Conservation (phyloP, 2,329 filamentous ascomycete genomes). For the Apiospora koreana region DNA sequence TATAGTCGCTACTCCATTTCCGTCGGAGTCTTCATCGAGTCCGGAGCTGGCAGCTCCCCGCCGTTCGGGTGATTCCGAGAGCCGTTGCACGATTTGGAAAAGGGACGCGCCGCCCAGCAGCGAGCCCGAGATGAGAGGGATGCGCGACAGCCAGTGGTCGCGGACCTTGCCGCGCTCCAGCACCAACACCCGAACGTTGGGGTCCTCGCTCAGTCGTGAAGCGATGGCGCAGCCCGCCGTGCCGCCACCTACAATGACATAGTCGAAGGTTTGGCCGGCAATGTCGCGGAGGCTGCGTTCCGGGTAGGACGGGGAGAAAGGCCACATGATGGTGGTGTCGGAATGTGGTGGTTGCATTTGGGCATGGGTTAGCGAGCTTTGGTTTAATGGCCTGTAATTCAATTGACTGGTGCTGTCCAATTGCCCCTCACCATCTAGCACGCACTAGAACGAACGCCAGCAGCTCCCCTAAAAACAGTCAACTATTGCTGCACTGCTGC, state of each 20-base stretch:
- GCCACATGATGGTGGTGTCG: conserved; percentile 15
- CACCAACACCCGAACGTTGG: conserved; percentile 13
- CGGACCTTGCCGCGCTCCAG: conserved; percentile 15
- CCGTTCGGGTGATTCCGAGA: conserved; percentile 10
- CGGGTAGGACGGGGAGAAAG: conserved; percentile 14
- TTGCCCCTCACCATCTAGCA: not conserved
- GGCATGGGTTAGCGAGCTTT: not conserved
- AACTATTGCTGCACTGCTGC: too few species aligned
- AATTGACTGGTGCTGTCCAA: not conserved
- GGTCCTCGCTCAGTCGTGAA: conserved; percentile 16
- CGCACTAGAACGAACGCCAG: too few species aligned
- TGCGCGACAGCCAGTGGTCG: conserved; percentile 17
- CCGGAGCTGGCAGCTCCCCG: not conserved
- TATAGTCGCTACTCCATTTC: too few species aligned
- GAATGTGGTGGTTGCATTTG: not conserved
- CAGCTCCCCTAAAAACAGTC: too few species aligned
- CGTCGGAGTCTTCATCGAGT: not conserved
- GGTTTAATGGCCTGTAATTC: not conserved
- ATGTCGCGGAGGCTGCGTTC: conserved; percentile 10
- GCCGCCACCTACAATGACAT: conserved; percentile 19
- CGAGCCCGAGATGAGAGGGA: conserved; percentile 15
- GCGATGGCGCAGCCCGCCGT: conserved; percentile 16
- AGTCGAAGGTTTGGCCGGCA: conserved; percentile 15
- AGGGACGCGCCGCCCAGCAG: conserved; percentile 11
- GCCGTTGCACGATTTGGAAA: conserved; percentile 8